Conservation (phyloP, 2,329 filamentous ascomycete species). For the Atkinsonella texensis region DNA sequence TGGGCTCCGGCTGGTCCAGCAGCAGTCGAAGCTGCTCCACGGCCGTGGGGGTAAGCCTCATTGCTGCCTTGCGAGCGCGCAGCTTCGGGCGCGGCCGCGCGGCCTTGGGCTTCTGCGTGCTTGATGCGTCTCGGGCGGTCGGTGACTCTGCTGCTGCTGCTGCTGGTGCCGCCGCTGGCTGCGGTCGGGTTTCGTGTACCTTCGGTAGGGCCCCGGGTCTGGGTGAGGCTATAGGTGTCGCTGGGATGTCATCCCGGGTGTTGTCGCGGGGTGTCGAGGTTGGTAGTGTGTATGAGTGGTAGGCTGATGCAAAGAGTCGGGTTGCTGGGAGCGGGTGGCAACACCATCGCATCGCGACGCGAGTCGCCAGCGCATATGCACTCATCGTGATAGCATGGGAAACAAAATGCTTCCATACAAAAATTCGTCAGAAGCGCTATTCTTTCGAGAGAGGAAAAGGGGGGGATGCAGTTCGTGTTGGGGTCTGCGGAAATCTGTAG, state of each 20-base stretch:
- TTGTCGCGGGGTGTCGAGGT: slow-evolving; percentile 27
- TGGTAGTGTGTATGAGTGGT: slow-evolving; percentile 41
- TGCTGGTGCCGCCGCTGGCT: slow-evolving; percentile 13
- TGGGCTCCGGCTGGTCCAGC: slow-evolving; percentile 75
- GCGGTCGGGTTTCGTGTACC: slow-evolving; percentile 41
- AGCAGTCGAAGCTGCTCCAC: slow-evolving; percentile 67
- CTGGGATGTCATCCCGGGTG: slow-evolving; percentile 30
- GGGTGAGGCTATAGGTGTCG: slow-evolving; percentile 35
- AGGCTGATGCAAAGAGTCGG: slow-evolving; percentile 23
- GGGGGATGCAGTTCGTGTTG: not conserved
- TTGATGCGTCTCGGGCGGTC: not conserved
- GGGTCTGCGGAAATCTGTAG: not conserved
- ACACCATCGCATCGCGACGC: slow-evolving; percentile 27
- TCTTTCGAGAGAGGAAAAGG: too few relatives aligned
- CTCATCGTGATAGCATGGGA: slow-evolving; percentile 29
- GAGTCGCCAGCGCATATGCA: slow-evolving; percentile 26
- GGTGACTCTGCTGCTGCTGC: slow-evolving; percentile 8
- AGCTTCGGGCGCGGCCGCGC: slow-evolving; percentile 24
- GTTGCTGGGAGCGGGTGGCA: slow-evolving; percentile 27
- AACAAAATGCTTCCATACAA: not conserved
- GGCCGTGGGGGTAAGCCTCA: slow-evolving; percentile 71
- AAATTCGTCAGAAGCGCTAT: not conserved
- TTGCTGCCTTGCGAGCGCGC: slow-evolving; percentile 73
- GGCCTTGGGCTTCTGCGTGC: slow-evolving; percentile 47
- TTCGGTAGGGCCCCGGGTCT: slow-evolving; percentile 32